Base-by-base conservation (phyloP, 2,329 filamentous ascomycete genomes). In the Pestalotiopsis fici region DNA sequence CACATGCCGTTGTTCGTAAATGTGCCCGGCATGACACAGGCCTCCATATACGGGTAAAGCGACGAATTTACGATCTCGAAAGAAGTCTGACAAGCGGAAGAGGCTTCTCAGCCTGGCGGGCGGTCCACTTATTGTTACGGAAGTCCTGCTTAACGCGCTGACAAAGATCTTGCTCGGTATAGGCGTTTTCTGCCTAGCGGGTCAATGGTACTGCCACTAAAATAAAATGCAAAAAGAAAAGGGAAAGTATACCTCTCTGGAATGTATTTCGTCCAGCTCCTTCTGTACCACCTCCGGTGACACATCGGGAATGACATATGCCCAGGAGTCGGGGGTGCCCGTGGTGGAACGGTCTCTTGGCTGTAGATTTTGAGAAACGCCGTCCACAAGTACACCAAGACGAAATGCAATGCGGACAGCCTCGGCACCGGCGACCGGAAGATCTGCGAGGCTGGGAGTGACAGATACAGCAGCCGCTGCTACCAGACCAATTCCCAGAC, bases 401-500 rank as follows among this genome's bases (percentile, higher is more conserved):
- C 84, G 77, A 66, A 87, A 86, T 1, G 85, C 82, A 1, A 80
- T 43, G 0, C 82, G 76, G 1, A 85, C 72, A 2, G 74, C 78
- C 63, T 86, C 76, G 0, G 79, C 81, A 9, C 82, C 84, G n/a
- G 74, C 73, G 2, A 76, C 54, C 2, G 81, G 73, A 0, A 87
- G 56, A 23, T 85, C 81, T 0, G 76, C 70, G 4, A 84, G 21
- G 0, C 73, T 77, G 0, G 73, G 66, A 4, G 85, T 76, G 1
- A 83, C 37, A 0, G 83, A 76, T 0, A 85, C 71, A 1, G 83
- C 84, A 21, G 81, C 76, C 0, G 79, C 72, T 3, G 82, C 72
- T 0, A 86, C 68, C 0, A 86, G 69, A 1, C 85, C 85, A n/a
- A 82, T 79, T 11, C 85, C 80, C 3, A 85, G 69, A 3, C 82